Base-by-base conservation (phyloP, 176 grass and related monocot genomes). In the Pontederia crassipes region DNA sequence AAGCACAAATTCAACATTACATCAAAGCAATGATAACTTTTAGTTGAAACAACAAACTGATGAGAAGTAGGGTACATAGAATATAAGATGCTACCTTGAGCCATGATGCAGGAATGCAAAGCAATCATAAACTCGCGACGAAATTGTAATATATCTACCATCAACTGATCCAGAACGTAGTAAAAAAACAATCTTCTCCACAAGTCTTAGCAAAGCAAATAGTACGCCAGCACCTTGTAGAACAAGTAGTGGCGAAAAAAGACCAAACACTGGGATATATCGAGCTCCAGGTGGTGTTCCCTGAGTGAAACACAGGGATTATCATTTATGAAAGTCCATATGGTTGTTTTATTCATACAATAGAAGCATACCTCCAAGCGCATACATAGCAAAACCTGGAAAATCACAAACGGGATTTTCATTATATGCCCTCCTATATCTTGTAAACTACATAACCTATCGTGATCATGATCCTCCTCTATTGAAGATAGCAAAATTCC, bases 351-450 rank as follows among this genome's bases (percentile, higher is more conserved):
- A 12, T 60, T 45, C 70, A 63, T 72, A 59, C 20, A 50, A 78
- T 40, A 52, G 62, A 12, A 62, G 59, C 76, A 82, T 15, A 90
- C 87, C 79, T 90, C 87, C 63, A 90, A 62, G 62, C 53, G 82
- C 87, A 83, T 80, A 77, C 87, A 86, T 13, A 90, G 69, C 72
- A 90, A 74, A 90, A 86, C 76, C 73, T 86, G 70, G 69, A 74
- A 86, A 74, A 65, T 20, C 61, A 83, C 46, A 18, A 78, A 57
- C 56, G 87, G 87, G 80, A 86, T 79, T 75, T 77, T 82, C 66
- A 90, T 74, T 57, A 90, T 61, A 68, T 68, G 70, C 45, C 79
- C 76, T 80, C 87, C 79, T 57, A 86, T 80, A 49, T 86, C 82
- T 76, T 82, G 79, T 61, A 90, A 45, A 65, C 53, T 49, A 78